Base-by-base conservation (phyloP, 352 stramenopile species). In the Globisporangium rhizosaccharum region DNA sequence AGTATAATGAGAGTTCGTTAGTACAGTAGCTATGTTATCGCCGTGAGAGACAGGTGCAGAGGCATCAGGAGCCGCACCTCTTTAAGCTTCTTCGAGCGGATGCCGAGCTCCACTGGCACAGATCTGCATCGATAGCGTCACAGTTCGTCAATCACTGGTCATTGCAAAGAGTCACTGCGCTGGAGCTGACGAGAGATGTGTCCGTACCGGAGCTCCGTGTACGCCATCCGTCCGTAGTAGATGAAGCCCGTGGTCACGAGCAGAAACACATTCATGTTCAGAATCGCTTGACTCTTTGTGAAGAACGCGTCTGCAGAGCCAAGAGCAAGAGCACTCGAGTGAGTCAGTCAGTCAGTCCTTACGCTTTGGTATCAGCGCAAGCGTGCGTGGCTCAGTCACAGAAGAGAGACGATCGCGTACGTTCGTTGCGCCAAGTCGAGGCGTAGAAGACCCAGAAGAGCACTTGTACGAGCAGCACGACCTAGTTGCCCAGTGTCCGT, bases 381-480 rank as follows among this genome's bases (percentile, higher is more conserved):
- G 17, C 11, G 12, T 18, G 39, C 2, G 39, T 18, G 14, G 12
- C 2, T 39, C 14, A 20, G 7, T 2, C 25, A 11, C 28, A 15
- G 4, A 15, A 6, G 5, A 11, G 8, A 28, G 1, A 18, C n/a
- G 14, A 12, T 1, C 72, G 28, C 79, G 25, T 78, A 93, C 83
- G 75, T 37, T 93, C 83, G 10, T 68, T 76, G 36, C 74, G 76
- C 77, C 79, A 91, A 20, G 78, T 70, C 2, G 83, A 88, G 8
- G 81, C 83, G 44, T 89, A 91, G 26, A 88, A 82, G n/a, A 89
- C 65, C 83, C 83, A 93, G 50, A 87, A 91, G 23, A 89, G 56
- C 47, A 59, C 59, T 67, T 93, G 83, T 41, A 85, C 56, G 12
- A 86, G 41, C 54, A 90, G 59, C 9, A 88, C 75, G 9, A 75